Evolutionary conservation across 1,284 basidiomycete species (phyloP), one percentile per base, ranked within the genome.

Genomic region (Xerocomus nothofagi): DNA sequence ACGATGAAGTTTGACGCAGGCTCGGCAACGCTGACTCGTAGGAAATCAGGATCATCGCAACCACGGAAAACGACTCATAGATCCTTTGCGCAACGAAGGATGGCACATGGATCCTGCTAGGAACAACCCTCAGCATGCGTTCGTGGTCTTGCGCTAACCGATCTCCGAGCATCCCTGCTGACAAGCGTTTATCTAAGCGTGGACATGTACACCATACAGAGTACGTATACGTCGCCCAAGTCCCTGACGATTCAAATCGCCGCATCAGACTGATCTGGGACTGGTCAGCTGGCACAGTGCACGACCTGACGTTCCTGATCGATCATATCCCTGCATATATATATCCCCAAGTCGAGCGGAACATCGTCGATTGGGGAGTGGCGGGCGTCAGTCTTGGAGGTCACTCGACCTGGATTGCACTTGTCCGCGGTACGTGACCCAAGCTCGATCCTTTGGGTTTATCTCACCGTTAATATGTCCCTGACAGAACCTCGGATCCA

Each of bases 281-380:
- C 29, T 40, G 38, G 17, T 37, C 53, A 86, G 84, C 74, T 50
- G 92, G 92, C 4, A 88, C 88, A 0, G 82, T 84, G 3, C 73
- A 78, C 39, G 93, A 96, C 61, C 78, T 91, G 8, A 85, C 85
- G 0, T 85, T 88, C 68, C 66, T 96, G 50, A 86, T 94, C 54
- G 88, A 93, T 64, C 88, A 91, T 62, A 73, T 96, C 3, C 81
- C 86, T 0, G 65, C 84, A 1, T 90, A 87, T 66, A 69, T 96
- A 20, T 96, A 88, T 63, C 91, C 91, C 0, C 61, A 73, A 18
- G 82, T 74, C 12, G 85, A 93, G 56, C 74, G 82, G 11, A 66
- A 60, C 6, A 79, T 96, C 34, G 74, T 72, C 4, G 76, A 83
- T 51, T 95, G 85, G 82, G 81, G 83, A 6, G 71, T 85, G 1